These are phyloP conservation scores for Pseudocercospora crystallina DNA, from an alignment of 2,329 filamentous ascomycete genomes.

Conservation along the genomic window DNA sequence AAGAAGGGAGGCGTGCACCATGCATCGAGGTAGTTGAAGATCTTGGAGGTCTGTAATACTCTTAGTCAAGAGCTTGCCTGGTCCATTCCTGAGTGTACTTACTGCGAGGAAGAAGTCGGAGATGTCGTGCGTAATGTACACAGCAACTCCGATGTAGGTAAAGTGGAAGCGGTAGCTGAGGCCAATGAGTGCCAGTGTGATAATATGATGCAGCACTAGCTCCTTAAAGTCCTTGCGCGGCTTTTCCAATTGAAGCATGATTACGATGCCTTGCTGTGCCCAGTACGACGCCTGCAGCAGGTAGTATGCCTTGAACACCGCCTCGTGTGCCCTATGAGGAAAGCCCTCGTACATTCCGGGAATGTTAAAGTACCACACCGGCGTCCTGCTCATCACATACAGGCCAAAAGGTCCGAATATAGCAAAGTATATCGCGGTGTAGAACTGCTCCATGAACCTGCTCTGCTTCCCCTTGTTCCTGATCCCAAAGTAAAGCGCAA, in stretches of 20 bases:
- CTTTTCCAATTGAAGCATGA: slow-evolving; percentile 85
- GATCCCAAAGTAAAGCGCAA: slow-evolving; percentile 70
- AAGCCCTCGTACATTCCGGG: slow-evolving; percentile 85
- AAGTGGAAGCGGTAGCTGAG: slow-evolving; percentile 95
- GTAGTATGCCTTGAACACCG: slow-evolving; percentile 90
- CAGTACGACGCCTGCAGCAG: slow-evolving; percentile 93
- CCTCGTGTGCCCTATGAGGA: slow-evolving; percentile 79
- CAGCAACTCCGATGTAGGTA: slow-evolving; percentile 87
- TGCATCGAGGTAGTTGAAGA: slow-evolving; percentile 85
- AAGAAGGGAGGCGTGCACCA: slow-evolving; percentile 81
- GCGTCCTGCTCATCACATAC: slow-evolving; percentile 87
- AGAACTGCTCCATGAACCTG: slow-evolving; percentile 94
- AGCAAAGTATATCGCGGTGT: slow-evolving; percentile 87
- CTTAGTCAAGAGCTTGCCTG: not conserved
- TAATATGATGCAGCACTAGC: slow-evolving; percentile 85
- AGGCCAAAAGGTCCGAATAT: slow-evolving; percentile 79
- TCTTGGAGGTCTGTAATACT: slow-evolving; percentile 72
- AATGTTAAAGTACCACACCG: slow-evolving; percentile 95
- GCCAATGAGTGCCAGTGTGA: slow-evolving; percentile 79
- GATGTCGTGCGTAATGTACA: slow-evolving; percentile 93
- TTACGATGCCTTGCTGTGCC: slow-evolving; percentile 88
- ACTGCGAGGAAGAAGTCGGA: slow-evolving; percentile 94
- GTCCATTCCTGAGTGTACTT: slow-evolving; percentile 40
- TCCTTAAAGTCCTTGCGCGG: slow-evolving; percentile 94
- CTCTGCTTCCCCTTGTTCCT: slow-evolving; percentile 73